Conservation (phyloP, 805 yeast species). For the Barnettozyma wickerhamii region DNA sequence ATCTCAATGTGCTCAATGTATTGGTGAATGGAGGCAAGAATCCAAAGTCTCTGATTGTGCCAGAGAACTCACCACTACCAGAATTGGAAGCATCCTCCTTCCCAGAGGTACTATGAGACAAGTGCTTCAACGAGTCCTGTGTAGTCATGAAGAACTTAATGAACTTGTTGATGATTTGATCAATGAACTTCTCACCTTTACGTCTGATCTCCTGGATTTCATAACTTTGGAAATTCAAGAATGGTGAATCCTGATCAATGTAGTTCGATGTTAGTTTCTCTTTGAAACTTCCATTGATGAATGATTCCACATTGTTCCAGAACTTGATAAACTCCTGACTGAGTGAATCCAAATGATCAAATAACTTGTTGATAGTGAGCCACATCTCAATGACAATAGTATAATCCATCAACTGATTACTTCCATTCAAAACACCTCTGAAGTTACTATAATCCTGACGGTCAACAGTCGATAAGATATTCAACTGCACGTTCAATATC, state of each 20-base stretch:
- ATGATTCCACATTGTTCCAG: constrained; percentile 52
- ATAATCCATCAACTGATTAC: constrained; percentile 42
- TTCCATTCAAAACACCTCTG: constrained; percentile 14
- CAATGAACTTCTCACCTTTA: constrained; percentile 37
- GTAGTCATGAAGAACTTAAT: constrained; percentile 31
- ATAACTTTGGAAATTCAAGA: constrained; percentile 37
- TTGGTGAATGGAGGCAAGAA: constrained; percentile 65
- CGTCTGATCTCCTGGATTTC: constrained; percentile 38
- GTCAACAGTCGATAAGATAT: constrained; percentile 35
- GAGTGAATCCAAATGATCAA: constrained; percentile 36
- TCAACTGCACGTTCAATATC: constrained; percentile 35
- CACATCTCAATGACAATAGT: constrained; percentile 56
- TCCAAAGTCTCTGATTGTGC: constrained; percentile 37
- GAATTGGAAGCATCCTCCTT: neutral
- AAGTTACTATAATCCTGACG: constrained; percentile 30
- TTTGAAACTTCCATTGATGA: constrained; percentile 46
- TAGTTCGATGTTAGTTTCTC: constrained; percentile 28
- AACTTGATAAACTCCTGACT: constrained; percentile 42
- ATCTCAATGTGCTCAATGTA: constrained; percentile 53
- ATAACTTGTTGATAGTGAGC: constrained; percentile 41
- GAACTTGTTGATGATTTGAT: constrained; percentile 28
- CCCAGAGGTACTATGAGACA: neutral
- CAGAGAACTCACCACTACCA: constrained; percentile 17
- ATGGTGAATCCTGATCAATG: constrained; percentile 31
- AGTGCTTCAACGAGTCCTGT: constrained; percentile 17